Evolutionary conservation across 805 yeast species (phyloP), one percentile per base, ranked within the genome.

Genomic region (Saccharomycopsis olivae): DNA sequence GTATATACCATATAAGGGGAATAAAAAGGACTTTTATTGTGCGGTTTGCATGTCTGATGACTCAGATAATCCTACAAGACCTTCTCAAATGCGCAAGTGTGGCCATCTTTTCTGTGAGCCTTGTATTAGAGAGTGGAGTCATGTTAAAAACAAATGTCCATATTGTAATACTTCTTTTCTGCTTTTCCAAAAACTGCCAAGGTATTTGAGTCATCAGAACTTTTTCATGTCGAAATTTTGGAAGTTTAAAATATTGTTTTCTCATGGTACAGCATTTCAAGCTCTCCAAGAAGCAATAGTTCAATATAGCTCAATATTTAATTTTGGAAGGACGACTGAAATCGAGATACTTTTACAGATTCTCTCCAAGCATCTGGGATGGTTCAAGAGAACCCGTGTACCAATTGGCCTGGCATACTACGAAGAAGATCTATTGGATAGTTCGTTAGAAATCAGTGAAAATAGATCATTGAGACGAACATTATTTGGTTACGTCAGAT

Each of bases 91-190:
- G 13, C 28, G 21, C 23, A 37, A 38, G 30, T 41, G 45, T 35
- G 41, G 45, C 2, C 45, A 41, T 25, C 29, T 33, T 4, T 25
- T 41, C 6, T 41, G 45, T 21, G 24, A 37, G 24, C 29, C 13
- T 3, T 41, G 45, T 16, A 33, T 37, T 3, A 33, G 24, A 17
- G 32, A 29, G 29, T 41, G 45, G 45, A 15, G 29, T 8, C 25
- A 27, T 5, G 29, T 41, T 11, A 38, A 35, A 19, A 25, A 33
- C 11, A 21, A 23, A 11, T 41, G 45, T 30, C 45, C 45, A 14
- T 38, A 29, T 30, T 41, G 45, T 21, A 41, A 37, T 20, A 14
- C 38, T 14, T 16, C 18, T 5, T 34, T 39, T 14, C 14, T 24
- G 6, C 14, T 16, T 9, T 35, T 30, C 19, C 29, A 29, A 9